These are phyloP conservation scores for Mycocentrospora acerina DNA, from an alignment of 2,329 filamentous ascomycete species.

Conservation along the genomic window DNA sequence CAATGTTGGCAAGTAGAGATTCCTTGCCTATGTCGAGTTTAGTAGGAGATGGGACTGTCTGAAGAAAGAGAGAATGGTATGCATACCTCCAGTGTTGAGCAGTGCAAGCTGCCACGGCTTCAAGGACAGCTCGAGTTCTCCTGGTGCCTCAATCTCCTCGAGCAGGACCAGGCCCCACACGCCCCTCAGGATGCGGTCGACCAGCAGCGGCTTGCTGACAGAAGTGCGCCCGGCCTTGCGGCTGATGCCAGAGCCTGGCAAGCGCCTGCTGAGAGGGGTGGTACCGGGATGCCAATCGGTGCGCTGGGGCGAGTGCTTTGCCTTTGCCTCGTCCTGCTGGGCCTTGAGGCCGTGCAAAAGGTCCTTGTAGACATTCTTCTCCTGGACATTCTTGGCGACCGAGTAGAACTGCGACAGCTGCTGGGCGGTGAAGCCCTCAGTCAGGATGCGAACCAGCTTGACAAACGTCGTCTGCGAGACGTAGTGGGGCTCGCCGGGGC, in stretches of 20 bases:
- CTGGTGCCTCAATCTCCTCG: constrained; percentile 39
- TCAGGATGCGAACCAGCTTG: constrained; percentile 25
- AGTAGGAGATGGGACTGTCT: not conserved
- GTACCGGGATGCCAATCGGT: constrained; percentile 37
- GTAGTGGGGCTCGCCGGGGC: constrained; percentile 28
- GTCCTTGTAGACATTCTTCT: constrained; percentile 15
- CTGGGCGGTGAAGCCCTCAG: constrained; percentile 26
- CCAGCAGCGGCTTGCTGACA: constrained; percentile 31
- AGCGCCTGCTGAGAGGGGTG: constrained; percentile 23
- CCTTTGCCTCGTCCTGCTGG: constrained; percentile 13
- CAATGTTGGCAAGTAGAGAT: constrained; percentile 30
- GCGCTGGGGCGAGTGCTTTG: constrained; percentile 19
- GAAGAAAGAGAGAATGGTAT: not conserved
- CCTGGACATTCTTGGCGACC: constrained; percentile 23
- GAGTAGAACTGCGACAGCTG: constrained; percentile 38
- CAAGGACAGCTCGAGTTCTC: constrained; percentile 38
- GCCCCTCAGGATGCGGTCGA: constrained; percentile 38
- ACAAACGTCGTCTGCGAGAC: constrained; percentile 28
- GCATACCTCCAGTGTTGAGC: constrained; percentile 29
- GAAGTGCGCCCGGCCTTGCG: constrained; percentile 8
- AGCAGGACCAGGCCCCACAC: constrained; percentile 36
- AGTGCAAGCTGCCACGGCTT: constrained; percentile 37
- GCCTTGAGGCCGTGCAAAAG: constrained; percentile 19
- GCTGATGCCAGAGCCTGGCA: constrained; percentile 23
- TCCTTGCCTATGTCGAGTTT: constrained; percentile 15